phyloP scores from a whole-genome alignment of 2,329 filamentous ascomycete species.

The Monilinia fructigena region DNA sequence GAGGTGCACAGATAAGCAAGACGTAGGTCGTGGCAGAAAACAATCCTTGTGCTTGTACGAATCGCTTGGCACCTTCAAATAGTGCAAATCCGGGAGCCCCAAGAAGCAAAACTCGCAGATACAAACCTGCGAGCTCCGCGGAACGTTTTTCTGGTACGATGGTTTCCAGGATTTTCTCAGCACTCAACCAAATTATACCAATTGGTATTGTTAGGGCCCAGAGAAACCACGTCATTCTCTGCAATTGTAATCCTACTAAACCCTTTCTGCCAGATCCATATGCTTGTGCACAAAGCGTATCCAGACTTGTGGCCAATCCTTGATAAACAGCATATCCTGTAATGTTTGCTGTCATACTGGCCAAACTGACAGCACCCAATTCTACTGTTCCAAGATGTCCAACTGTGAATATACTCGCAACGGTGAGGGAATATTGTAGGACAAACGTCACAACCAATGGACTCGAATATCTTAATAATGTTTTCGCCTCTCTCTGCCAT shows the following conservation, averaged over 20 bases:
- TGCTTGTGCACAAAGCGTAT: slow-evolving; percentile 90
- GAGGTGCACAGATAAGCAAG: slow-evolving; percentile 69
- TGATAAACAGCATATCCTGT: slow-evolving; percentile 75
- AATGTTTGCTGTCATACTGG: slow-evolving; percentile 78
- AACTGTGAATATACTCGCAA: slow-evolving; percentile 76
- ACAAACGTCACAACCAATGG: slow-evolving; percentile 73
- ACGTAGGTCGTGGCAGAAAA: slow-evolving; percentile 80
- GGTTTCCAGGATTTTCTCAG: slow-evolving; percentile 60
- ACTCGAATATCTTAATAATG: slow-evolving; percentile 67
- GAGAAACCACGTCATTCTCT: slow-evolving; percentile 78
- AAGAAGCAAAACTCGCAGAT: slow-evolving; percentile 66
- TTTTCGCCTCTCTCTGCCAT: slow-evolving; percentile 86
- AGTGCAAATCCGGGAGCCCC: slow-evolving; percentile 73
- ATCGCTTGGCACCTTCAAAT: slow-evolving; percentile 77
- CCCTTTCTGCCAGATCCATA: slow-evolving; percentile 89
- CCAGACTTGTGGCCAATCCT: slow-evolving; percentile 83
- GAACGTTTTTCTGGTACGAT: slow-evolving; percentile 73
- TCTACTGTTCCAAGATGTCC: slow-evolving; percentile 71
- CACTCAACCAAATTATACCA: slow-evolving; percentile 66
- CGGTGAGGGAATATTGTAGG: slow-evolving; percentile 81
- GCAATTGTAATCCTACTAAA: slow-evolving; percentile 79
- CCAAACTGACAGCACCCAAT: slow-evolving; percentile 64
- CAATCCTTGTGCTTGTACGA: slow-evolving; percentile 77
- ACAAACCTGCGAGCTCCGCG: slow-evolving; percentile 68
- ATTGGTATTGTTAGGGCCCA: slow-evolving; percentile 72